Conservation (phyloP, 2,329 filamentous ascomycete species). For the Knufia fluminis region DNA sequence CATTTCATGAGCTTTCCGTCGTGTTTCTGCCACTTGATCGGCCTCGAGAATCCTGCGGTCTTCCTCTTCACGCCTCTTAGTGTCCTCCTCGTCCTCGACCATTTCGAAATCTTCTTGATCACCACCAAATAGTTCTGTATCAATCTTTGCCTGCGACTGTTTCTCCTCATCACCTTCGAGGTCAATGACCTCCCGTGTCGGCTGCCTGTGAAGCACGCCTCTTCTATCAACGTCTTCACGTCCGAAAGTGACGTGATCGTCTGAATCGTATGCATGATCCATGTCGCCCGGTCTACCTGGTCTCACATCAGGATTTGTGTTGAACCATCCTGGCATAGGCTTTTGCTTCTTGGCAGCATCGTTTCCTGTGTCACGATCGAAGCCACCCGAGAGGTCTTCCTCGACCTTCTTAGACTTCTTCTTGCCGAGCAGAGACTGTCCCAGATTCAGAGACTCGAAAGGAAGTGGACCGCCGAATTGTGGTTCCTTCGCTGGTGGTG, state of each 20-base stretch:
- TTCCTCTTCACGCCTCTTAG: slow-evolving; percentile 26
- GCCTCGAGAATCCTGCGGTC: slow-evolving; percentile 17
- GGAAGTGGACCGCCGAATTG: slow-evolving; percentile 71
- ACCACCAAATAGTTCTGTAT: slow-evolving; percentile 20
- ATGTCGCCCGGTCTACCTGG: slow-evolving; percentile 14
- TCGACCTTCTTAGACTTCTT: slow-evolving; percentile 45
- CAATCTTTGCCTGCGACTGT: slow-evolving; percentile 26
- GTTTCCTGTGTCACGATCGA: slow-evolving; percentile 43
- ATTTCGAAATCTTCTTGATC: slow-evolving; percentile 26
- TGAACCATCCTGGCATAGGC: slow-evolving; percentile 40
- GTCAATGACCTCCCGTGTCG: slow-evolving; percentile 32
- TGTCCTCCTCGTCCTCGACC: slow-evolving; percentile 24
- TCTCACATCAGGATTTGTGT: slow-evolving; percentile 27
- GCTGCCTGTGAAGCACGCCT: slow-evolving; percentile 23
- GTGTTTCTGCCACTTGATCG: slow-evolving; percentile 12
- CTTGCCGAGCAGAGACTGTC: slow-evolving; percentile 48
- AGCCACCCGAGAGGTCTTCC: slow-evolving; percentile 54
- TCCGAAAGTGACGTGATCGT: slow-evolving; percentile 12
- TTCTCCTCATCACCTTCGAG: slow-evolving; percentile 28
- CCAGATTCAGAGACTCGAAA: slow-evolving; percentile 71
- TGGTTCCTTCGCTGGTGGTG: slow-evolving; percentile 6
- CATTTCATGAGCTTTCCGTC: slow-evolving; percentile 25
- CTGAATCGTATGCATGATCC: slow-evolving; percentile 21
- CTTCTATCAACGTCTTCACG: slow-evolving; percentile 6
- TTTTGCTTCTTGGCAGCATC: slow-evolving; percentile 23